These are phyloP conservation scores for Grigorovia humatica DNA, from an alignment of 805 yeast species.

Conservation along the genomic window DNA sequence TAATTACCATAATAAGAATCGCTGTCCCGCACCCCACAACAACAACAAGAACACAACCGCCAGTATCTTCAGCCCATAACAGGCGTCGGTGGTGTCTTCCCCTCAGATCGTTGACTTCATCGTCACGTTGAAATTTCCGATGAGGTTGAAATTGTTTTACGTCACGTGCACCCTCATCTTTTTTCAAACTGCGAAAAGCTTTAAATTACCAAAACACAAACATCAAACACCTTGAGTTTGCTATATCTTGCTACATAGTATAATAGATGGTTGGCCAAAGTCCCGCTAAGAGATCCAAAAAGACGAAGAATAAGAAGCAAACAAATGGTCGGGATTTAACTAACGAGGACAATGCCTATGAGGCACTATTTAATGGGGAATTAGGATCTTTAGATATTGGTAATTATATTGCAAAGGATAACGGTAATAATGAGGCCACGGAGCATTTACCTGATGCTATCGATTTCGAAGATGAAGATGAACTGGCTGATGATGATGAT, in stretches of 20 bases:
- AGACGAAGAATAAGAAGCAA: slow-evolving; percentile 1
- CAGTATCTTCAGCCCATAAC: no score
- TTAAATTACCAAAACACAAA: not conserved
- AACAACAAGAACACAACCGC: no score
- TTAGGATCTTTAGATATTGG: slow-evolving; percentile 29
- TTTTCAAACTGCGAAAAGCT: not conserved
- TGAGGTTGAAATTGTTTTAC: no score
- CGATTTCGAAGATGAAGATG: slow-evolving; percentile 91
- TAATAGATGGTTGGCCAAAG: not conserved
- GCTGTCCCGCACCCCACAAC: no score
- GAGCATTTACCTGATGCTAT: slow-evolving; percentile 86
- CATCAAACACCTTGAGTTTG: not conserved
- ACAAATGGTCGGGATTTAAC: slow-evolving; percentile 15
- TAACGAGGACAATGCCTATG: slow-evolving; percentile 32
- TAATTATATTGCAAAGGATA: slow-evolving; percentile 15
- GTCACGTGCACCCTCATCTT: not conserved
- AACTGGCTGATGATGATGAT: slow-evolving; percentile 70
- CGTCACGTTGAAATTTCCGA: no score
- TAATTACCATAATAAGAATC: no score
- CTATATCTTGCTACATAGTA: not conserved
- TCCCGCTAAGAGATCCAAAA: not conserved
- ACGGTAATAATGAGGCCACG: slow-evolving; percentile 35
- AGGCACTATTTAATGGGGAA: slow-evolving; percentile 30
- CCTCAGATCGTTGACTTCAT: no score
- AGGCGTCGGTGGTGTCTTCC: no score